Percentiles rank a stretch among this genome's conserved stretches.
Conservation (phyloP, 768 basidiomycete genomes). For the Phylloporus rhodoxanthus region DNA sequence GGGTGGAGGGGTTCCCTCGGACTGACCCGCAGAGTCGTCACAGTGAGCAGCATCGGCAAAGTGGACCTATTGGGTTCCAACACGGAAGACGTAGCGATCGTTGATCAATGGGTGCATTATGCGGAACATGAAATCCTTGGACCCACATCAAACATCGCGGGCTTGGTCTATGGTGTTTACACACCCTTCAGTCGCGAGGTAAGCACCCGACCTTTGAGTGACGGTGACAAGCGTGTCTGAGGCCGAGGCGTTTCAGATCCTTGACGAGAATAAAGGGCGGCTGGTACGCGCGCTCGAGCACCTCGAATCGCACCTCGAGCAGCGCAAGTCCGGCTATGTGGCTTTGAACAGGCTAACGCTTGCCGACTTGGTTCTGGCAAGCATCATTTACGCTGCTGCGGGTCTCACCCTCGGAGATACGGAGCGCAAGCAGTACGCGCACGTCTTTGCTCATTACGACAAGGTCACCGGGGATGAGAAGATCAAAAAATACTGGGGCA, state of each 20-base stretch:
- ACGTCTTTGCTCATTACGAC: constrained; percentile 9
- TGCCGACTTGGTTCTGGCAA: constrained; percentile 14
- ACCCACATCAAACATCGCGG: neutral
- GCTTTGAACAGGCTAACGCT: constrained; percentile 13
- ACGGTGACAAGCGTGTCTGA: neutral
- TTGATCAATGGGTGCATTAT: constrained; percentile 23
- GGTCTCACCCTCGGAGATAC: constrained; percentile 1
- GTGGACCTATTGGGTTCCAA: constrained; percentile 10
- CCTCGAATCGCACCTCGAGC: constrained; percentile 13
- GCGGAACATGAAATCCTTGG: constrained; percentile 12
- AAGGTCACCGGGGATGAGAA: constrained; percentile 15
- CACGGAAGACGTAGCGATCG: constrained; percentile 3
- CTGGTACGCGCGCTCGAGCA: constrained; percentile 4
- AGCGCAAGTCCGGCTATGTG: constrained; percentile 7
- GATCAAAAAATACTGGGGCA: constrained; percentile 10
- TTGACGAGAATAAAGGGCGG: constrained; percentile 1
- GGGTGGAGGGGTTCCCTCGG: neutral
- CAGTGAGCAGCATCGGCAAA: constrained; percentile 14
- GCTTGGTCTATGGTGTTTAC: neutral
- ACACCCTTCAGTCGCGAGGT: constrained; percentile 11
- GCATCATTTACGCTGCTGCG: neutral
- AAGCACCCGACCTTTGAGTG: neutral
- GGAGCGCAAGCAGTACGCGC: constrained; percentile 11
- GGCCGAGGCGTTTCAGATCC: neutral
- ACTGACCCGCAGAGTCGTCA: neutral